A percentile compares a stretch with the other conserved stretches of the same genome.
Evolutionary conservation across 768 basidiomycete species (phyloP).

Genomic region (Tremella fuciformis): DNA sequence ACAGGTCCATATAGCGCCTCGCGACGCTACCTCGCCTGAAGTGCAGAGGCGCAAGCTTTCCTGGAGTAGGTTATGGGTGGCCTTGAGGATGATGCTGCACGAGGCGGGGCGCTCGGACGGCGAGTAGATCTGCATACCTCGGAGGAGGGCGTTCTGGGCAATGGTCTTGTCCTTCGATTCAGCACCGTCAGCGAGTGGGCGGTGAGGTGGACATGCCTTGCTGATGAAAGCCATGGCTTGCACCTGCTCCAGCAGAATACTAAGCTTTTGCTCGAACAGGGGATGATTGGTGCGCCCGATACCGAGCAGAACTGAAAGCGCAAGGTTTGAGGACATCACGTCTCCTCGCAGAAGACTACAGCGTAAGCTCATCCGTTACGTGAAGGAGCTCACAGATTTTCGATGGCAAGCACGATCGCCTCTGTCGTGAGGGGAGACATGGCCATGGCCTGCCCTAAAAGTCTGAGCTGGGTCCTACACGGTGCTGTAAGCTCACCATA

Average conservation of each 20-base stretch:
- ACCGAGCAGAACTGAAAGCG: slow-evolving; percentile 35
- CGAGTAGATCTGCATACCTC: slow-evolving; percentile 30
- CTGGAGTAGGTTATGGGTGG: slow-evolving; percentile 30
- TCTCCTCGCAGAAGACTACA: slow-evolving; percentile 15
- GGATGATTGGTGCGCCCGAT: slow-evolving; percentile 21
- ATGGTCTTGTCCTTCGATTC: slow-evolving; percentile 23
- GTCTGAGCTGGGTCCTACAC: background rate
- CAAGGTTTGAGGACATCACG: slow-evolving; percentile 24
- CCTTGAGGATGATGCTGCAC: slow-evolving; percentile 26
- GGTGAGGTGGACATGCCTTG: slow-evolving; percentile 13
- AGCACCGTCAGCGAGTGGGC: background rate
- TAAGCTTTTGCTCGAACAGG: slow-evolving; percentile 31
- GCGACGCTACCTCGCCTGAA: slow-evolving; percentile 1
- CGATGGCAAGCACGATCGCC: slow-evolving; percentile 28
- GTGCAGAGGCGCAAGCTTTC: slow-evolving; percentile 31
- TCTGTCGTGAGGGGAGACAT: slow-evolving; percentile 33
- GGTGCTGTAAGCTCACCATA: slow-evolving; percentile 15
- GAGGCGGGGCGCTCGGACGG: slow-evolving; percentile 24
- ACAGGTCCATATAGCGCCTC: slow-evolving; percentile 35
- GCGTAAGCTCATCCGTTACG: background rate
- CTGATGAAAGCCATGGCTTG: slow-evolving; percentile 31
- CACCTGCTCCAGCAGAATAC: slow-evolving; percentile 31
- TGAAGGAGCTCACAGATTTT: slow-evolving; percentile 30
- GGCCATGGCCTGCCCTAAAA: slow-evolving; percentile 35
- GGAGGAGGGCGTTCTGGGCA: slow-evolving; percentile 27